Evolutionary conservation across 2,329 filamentous ascomycete genomes (phyloP).

Genomic region (Ceratocystis albifundus): DNA sequence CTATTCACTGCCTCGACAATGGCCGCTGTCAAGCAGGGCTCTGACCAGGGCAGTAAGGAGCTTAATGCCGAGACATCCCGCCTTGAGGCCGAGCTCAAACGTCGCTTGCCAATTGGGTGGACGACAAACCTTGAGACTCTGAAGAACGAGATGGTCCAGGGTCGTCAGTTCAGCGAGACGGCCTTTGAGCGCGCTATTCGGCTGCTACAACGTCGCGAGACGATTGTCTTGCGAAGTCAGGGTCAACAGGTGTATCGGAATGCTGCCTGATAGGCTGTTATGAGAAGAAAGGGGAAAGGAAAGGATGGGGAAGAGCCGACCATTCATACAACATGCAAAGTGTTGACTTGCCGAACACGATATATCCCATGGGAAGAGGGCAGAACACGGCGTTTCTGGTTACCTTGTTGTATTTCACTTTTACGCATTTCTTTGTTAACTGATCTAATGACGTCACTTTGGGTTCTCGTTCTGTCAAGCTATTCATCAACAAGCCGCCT

Average conservation of each 20-base stretch:
- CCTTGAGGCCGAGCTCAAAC: slow-evolving; percentile 78
- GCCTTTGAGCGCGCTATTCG: slow-evolving; percentile 73
- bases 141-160: slow-evolving; percentile 81
- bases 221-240: slow-evolving; percentile 67
- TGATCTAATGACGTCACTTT: background rate
- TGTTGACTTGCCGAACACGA: background rate
- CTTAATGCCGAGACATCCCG: slow-evolving; percentile 80
- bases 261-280: slow-evolving; percentile 41
- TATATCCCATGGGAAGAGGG: background rate
- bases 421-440: background rate
- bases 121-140: slow-evolving; percentile 81
- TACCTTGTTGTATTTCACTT: background rate
- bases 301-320: background rate
- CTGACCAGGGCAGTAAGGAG: slow-evolving; percentile 71
- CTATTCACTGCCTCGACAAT: slow-evolving; percentile 94
- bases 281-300: background rate
- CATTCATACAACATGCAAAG: background rate
- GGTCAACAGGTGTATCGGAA: slow-evolving; percentile 64
- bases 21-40: slow-evolving; percentile 90
- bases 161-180: slow-evolving; percentile 80
- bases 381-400: background rate
- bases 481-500: too few relatives aligned
- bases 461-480: too few relatives aligned
- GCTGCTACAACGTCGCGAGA: slow-evolving; percentile 77
- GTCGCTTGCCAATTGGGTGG: slow-evolving; percentile 86